These are phyloP conservation scores for Venturia nashicola DNA, from an alignment of 2,329 filamentous ascomycete species.

Conservation along the genomic window DNA sequence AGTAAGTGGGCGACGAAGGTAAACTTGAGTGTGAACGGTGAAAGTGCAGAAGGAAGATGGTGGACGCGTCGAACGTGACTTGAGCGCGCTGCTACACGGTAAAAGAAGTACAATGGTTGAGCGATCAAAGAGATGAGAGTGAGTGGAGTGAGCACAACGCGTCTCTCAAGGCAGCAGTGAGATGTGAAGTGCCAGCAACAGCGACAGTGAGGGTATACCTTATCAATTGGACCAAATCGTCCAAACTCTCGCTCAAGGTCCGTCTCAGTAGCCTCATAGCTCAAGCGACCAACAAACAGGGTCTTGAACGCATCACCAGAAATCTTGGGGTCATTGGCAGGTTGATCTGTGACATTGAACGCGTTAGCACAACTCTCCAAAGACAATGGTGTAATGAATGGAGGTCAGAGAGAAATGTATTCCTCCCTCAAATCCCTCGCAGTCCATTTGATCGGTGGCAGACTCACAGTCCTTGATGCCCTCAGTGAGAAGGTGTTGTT, in stretches of 20 bases:
- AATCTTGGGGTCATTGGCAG: constrained; percentile 73
- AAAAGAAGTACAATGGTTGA: not conserved
- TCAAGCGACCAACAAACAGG: constrained; percentile 79
- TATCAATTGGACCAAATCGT: constrained; percentile 85
- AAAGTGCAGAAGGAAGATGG: not conserved
- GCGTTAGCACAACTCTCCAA: not conserved
- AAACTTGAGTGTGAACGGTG: not conserved
- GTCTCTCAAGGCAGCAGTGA: not conserved
- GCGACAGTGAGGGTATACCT: constrained; percentile 42
- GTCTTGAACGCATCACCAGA: constrained; percentile 92
- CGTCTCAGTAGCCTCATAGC: constrained; percentile 77
- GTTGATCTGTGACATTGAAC: constrained; percentile 49
- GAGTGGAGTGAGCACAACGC: not conserved
- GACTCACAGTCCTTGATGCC: constrained; percentile 51
- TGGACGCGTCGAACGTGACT: not conserved
- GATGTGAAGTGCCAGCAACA: not conserved
- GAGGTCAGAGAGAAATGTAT: not conserved
- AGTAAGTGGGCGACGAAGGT: not conserved
- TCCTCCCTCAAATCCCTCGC: not conserved
- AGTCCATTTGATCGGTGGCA: not conserved
- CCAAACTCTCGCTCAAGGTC: constrained; percentile 91
- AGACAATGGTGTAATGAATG: not conserved
- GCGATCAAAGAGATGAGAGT: not conserved
- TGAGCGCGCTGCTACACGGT: not conserved
- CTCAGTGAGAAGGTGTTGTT: constrained; percentile 52